Evolutionary conservation across 495 filamentous ascomycete species (phyloP), one percentile per base, ranked within the genome.

Genomic region (Penicillium chermesinum): DNA sequence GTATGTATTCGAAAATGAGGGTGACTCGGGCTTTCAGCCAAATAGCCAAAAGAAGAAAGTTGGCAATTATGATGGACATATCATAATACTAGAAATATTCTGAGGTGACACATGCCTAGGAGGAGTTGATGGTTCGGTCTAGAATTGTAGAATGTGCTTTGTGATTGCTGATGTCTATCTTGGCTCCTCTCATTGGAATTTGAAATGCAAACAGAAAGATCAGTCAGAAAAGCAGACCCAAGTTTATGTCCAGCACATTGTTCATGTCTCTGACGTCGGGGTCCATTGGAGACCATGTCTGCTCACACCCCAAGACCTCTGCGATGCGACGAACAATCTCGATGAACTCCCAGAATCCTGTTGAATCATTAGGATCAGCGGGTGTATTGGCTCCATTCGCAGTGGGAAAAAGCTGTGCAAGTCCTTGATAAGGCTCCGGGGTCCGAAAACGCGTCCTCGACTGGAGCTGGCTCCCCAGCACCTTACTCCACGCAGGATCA

Each of bases 401-500:
- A 38, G 0, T 66, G 70, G 49, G 83, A 81, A 50, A 84, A 75
- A 13, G 65, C 62, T 32, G 64, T 48, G 19, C 80, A 53, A 7
- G 58, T 57, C 13, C 64, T 58, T 15, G 60, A 53, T 67, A 77
- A 79, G 1, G 1, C 9, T 12, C 17, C 30, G 9, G 42, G n/a
- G 54, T 50, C 10, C 34, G 14, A 27, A 1, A 14, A 34, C n/a
- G 16, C 44, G 2, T 37, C 33, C 21, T 16, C 13, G 21, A 17
- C 7, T 15, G 15, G 12, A 37, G 10, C 0, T 18, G 6, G 14
- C 21, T 14, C n/a, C 41, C 41, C 6, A 46, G n/a, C 7, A 15
- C 18, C 2, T 13, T 58, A 33, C 80, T 75, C 83, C 83, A 86
- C 18, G 61, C 41, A 2, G 65, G 61, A 38, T 76, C 67, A 44